Evolutionary conservation across 306 rosid genomes (phyloP).

Genomic region (Corylus americana): DNA sequence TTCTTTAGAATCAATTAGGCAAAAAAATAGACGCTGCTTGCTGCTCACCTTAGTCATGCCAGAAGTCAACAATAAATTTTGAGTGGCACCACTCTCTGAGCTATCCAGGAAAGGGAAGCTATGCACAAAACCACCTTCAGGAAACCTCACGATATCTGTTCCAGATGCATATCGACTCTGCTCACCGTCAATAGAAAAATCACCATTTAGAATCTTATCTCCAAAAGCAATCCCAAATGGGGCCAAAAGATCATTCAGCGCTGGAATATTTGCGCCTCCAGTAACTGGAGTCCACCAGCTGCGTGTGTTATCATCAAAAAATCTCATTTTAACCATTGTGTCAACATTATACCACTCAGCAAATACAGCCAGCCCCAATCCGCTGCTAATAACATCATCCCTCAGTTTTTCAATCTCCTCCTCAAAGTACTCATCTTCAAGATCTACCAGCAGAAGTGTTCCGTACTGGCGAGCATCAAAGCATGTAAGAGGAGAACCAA

Average conservation of each 20-base stretch:
- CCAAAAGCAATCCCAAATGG: conserved; percentile 98
- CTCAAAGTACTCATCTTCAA: conserved; percentile 88
- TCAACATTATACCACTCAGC: conserved; percentile 98
- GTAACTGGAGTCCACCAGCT: conserved; percentile 99
- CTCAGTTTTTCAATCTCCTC: conserved; percentile 96
- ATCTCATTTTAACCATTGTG: conserved; percentile 96
- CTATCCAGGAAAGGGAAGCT: conserved; percentile 87
- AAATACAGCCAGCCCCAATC: conserved; percentile 86
- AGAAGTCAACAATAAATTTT: conserved; percentile 71
- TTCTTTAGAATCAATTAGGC: conserved; percentile 4
- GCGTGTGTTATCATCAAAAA: conserved; percentile 93
- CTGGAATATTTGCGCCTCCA: conserved; percentile 94
- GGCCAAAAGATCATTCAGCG: conserved; percentile 86
- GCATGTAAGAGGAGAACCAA: conserved; percentile 95
- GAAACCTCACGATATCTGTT: conserved; percentile 92
- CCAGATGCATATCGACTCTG: conserved; percentile 98
- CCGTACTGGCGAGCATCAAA: conserved; percentile 92
- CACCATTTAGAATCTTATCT: conserved; percentile 83
- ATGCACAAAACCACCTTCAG: conserved; percentile 80
- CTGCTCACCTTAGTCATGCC: conserved; percentile 62
- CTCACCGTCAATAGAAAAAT: conserved; percentile 72
- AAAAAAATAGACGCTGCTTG: conserved; percentile 4
- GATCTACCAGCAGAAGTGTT: conserved; percentile 91
- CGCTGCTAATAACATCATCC: conserved; percentile 82
- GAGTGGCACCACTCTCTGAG: conserved; percentile 98